phyloP scores from a whole-genome alignment of 306 rosid species.

The Canavalia gladiata region DNA sequence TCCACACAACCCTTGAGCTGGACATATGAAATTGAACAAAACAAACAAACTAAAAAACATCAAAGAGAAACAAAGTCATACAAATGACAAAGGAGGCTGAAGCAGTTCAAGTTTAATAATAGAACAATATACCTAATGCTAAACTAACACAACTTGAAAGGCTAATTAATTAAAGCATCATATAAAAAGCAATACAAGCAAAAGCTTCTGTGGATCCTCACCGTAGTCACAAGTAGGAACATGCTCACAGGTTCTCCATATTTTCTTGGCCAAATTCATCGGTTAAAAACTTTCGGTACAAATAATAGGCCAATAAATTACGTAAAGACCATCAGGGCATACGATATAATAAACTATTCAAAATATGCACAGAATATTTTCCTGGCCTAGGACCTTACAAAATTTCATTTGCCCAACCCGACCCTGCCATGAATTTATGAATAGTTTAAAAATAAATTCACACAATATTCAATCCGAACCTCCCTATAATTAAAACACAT shows the following conservation, averaged over 20 bases:
- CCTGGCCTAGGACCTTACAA: not conserved
- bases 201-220: not conserved
- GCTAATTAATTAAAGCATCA: not conserved
- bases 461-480: not conserved
- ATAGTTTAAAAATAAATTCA: not conserved
- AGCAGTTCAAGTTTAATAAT: not conserved
- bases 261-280: conserved; percentile 30
- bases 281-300: not conserved
- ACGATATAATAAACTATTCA: not conserved
- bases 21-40: not conserved
- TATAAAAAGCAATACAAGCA: not conserved
- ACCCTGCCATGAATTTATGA: not conserved
- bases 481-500: not conserved
- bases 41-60: not conserved
- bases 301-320: not conserved
- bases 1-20: not conserved
- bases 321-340: not conserved
- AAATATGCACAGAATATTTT: not conserved
- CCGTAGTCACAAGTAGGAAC: not conserved
- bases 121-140: not conserved
- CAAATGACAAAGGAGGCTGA: not conserved
- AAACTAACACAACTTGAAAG: conserved; percentile 6
- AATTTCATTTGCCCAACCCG: not conserved
- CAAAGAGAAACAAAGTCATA: not conserved
- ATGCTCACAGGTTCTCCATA: not conserved